phyloP scores from a whole-genome alignment of 1,284 basidiomycete species.

The Vanrija sp. region DNA sequence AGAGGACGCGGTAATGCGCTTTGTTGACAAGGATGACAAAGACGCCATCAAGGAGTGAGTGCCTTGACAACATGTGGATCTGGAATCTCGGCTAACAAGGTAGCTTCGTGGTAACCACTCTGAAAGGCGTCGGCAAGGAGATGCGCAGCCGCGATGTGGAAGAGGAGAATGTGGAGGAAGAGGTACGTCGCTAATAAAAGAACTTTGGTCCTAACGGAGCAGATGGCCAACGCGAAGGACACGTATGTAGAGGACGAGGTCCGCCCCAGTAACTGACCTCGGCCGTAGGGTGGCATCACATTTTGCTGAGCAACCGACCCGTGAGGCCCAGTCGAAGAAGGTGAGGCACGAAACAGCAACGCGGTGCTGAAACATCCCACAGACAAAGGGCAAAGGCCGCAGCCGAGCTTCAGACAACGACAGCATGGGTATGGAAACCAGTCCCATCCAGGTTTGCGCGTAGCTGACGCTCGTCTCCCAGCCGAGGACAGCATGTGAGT shows the following conservation, averaged over 20 bases:
- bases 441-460: background rate
- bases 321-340: constrained; percentile 8
- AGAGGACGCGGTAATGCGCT: constrained; percentile 85
- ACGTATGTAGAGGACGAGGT: constrained; percentile 52
- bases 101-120: constrained; percentile 65
- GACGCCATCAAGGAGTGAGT: constrained; percentile 78
- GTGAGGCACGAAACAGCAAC: constrained; percentile 2
- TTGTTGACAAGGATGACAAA: constrained; percentile 91
- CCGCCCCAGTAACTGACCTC: constrained; percentile 6
- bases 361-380: background rate
- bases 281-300: constrained; percentile 23
- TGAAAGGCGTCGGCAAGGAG: constrained; percentile 56
- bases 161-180: constrained; percentile 67
- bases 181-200: constrained; percentile 48
- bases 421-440: background rate
- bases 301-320: constrained; percentile 14
- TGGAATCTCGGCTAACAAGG: background rate
- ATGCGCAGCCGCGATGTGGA: constrained; percentile 58
- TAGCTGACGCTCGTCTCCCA: background rate
- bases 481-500: background rate
- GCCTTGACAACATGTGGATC: background rate
- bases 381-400: background rate
- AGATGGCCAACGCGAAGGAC: constrained; percentile 67
- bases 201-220: constrained; percentile 56
- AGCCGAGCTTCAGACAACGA: background rate